Conservation (phyloP, 345 rosid genomes). For the Lepidium africanum region DNA sequence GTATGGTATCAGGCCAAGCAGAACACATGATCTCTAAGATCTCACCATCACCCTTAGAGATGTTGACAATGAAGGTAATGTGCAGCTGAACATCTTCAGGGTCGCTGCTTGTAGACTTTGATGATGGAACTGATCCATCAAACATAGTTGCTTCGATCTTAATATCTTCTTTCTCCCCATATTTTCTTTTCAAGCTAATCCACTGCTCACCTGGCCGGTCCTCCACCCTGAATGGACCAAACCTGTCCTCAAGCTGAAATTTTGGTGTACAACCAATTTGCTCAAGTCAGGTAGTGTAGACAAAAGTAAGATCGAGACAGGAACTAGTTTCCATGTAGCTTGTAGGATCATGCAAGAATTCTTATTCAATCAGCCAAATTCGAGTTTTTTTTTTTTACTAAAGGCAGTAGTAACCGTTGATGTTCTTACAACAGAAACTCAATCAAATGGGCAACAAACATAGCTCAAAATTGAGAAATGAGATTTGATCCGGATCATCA, state of each 20-base stretch:
- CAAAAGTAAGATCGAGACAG: not conserved
- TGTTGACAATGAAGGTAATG: constrained; percentile 56
- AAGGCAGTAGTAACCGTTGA: not conserved
- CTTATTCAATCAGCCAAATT: not conserved
- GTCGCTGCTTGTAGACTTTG: constrained; percentile 25
- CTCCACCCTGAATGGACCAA: constrained; percentile 48
- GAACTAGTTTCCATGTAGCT: not conserved
- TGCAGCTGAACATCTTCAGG: constrained; percentile 48
- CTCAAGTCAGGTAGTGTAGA: not conserved
- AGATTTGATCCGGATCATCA: not conserved
- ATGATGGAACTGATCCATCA: constrained; percentile 53
- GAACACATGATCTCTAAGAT: constrained; percentile 70
- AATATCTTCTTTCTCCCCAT: constrained; percentile 56
- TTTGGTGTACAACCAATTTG: not conserved
- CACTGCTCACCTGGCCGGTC: constrained; percentile 80
- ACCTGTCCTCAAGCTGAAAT: constrained; percentile 43
- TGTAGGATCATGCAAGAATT: not conserved
- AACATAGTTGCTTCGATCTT: constrained; percentile 83
- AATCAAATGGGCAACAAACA: not conserved
- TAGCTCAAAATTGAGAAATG: not conserved
- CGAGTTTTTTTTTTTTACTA: not conserved
- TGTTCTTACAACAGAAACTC: not conserved
- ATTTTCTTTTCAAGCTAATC: constrained; percentile 61
- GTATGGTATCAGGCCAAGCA: constrained; percentile 71
- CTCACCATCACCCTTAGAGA: constrained; percentile 45